These are phyloP conservation scores for Euphrasia confusa DNA, from an alignment of 257 asterid genomes.

Conservation along the genomic window DNA sequence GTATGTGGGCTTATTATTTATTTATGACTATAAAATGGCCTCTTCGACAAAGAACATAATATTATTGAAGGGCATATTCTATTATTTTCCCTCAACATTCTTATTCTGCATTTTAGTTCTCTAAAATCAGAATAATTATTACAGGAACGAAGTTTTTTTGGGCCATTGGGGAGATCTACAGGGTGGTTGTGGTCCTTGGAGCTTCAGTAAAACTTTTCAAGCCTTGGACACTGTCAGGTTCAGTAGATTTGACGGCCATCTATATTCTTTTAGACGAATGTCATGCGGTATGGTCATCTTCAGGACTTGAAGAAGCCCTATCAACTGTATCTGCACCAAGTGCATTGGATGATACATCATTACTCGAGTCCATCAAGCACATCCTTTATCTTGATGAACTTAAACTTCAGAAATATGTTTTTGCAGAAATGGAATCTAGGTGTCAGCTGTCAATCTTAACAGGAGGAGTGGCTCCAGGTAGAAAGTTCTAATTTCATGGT, in stretches of 20 bases:
- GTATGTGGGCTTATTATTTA: constrained; percentile 1
- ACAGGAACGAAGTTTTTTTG: constrained; percentile 57
- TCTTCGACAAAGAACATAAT: constrained; percentile 7
- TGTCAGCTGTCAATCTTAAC: constrained; percentile 64
- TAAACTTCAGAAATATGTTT: constrained; percentile 48
- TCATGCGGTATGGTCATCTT: constrained; percentile 49
- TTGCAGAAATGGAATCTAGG: constrained; percentile 34
- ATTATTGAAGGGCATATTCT: constrained; percentile 3
- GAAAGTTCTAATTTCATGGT: constrained; percentile 18
- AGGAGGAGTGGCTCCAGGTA: constrained; percentile 57
- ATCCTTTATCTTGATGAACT: constrained; percentile 46
- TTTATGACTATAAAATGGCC: neutral
- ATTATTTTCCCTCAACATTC: constrained; percentile 12
- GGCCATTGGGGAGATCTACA: constrained; percentile 76
- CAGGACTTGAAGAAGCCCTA: constrained; percentile 66
- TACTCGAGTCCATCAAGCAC: constrained; percentile 48
- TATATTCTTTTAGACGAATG: constrained; percentile 52
- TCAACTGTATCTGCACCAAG: constrained; percentile 35
- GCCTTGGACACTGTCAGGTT: constrained; percentile 59
- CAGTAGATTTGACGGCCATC: constrained; percentile 34
- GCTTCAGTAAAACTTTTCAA: constrained; percentile 64
- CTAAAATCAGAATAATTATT: constrained; percentile 25
- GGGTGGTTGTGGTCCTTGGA: constrained; percentile 62
- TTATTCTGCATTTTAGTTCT: constrained; percentile 22
- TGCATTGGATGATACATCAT: constrained; percentile 30